Conservation (phyloP, 495 filamentous ascomycete genomes). For the Hypoxylon subgilvum region DNA sequence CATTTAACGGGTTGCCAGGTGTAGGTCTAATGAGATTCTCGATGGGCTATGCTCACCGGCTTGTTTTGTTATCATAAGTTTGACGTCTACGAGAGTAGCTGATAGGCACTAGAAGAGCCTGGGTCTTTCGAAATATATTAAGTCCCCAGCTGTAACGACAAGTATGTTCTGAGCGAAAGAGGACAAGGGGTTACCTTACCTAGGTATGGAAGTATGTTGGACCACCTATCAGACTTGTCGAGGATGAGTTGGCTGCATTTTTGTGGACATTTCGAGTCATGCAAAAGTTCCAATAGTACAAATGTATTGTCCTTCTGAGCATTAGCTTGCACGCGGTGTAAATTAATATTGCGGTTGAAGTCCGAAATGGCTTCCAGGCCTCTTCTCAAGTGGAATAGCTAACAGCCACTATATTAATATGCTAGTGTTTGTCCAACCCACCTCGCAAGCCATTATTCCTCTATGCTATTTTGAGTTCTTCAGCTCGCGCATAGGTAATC, state of each 20-base stretch:
- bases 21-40: conserved; percentile 4
- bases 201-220: neutral
- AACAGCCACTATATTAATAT: no score
- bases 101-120: neutral
- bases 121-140: neutral
- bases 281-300: neutral
- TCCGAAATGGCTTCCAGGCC: neutral
- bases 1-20: conserved; percentile 6
- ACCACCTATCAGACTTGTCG: neutral
- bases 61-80: neutral
- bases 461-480: no score
- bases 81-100: neutral
- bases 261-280: neutral
- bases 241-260: neutral
- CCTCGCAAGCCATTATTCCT: no score
- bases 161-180: neutral
- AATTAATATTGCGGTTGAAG: neutral
- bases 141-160: neutral
- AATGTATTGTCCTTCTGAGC: neutral
- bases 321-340: no score
- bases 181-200: neutral
- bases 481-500: no score
- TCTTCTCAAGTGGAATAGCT: neutral
- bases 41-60: neutral
- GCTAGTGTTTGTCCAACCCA: no score